These are phyloP conservation scores for Westerdykella ornata DNA, from an alignment of 2,329 filamentous ascomycete genomes.

Conservation along the genomic window DNA sequence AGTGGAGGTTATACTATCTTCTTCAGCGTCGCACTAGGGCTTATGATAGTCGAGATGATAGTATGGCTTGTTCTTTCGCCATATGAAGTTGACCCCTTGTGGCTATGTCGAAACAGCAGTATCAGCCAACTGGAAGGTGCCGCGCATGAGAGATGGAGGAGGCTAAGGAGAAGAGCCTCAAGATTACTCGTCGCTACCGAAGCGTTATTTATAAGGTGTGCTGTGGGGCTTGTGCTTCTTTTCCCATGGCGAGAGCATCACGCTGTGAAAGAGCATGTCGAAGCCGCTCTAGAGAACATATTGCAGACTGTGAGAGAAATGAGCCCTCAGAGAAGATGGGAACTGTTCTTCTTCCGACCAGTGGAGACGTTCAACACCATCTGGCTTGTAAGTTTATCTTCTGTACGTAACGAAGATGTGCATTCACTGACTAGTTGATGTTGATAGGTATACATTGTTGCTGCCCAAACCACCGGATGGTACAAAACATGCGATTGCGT, in stretches of 20 bases:
- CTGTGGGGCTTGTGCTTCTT: conserved; percentile 6
- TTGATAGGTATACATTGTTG: conserved; percentile 23
- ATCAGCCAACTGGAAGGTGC: conserved; percentile 8
- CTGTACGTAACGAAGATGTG: too few species aligned
- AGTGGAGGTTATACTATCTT: conserved; percentile 43
- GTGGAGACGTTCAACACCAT: conserved; percentile 34
- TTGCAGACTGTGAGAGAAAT: conserved; percentile 8
- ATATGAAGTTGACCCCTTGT: conserved; percentile 8
- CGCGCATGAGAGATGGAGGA: conserved; percentile 7
- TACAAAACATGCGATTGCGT: conserved; percentile 42
- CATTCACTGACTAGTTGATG: too few species aligned
- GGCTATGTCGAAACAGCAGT: conserved; percentile 13
- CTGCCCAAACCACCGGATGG: conserved; percentile 39
- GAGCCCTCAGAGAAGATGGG: conserved; percentile 15
- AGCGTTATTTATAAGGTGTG: conserved; percentile 2
- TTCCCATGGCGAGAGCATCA: conserved; percentile 6
- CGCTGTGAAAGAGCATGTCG: conserved; percentile 1
- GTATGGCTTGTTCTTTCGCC: conserved; percentile 30
- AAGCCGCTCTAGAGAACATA: conserved; percentile 3
- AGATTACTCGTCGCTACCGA: conserved; percentile 6
- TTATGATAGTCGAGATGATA: conserved; percentile 36
- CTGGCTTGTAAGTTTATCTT: conserved; percentile 23
- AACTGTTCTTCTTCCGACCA: conserved; percentile 25
- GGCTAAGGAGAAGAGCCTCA: conserved; percentile 2
- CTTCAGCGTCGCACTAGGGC: conserved; percentile 22